Base-by-base conservation (phyloP, 2,329 filamentous ascomycete genomes). In the Diaporthe sp. region DNA sequence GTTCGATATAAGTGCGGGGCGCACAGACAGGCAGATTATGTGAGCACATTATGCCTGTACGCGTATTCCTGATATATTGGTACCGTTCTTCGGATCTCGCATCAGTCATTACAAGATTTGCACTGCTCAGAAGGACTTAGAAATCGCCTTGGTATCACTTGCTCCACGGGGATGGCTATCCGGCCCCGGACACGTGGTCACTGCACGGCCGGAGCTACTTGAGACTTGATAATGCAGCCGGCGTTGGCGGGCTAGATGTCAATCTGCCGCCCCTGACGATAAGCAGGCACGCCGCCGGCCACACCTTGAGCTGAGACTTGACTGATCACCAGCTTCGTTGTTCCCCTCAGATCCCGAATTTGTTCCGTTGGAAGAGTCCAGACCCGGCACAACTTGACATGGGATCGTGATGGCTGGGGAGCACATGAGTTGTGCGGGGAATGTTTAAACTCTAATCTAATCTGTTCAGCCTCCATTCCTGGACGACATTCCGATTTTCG, bases 401-500 rank as follows among this genome's bases (percentile, higher is more conserved):
- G 32, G 12, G 22, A 66, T 68, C 47, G n/a, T 32, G 47, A 68
- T 53, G 63, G 44, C 8, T 25, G n/a, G 22, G 22, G 44, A 50
- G 39, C 59, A 42, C 58, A 63, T 3, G n/a, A 17, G 63, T 4
- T 37, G 32, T 53, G 63, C 63, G 47, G 63, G 63, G 47, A 39
- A 68, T 17, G 22, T 8, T 27, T 37, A 37, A 35, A 19, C 61
- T 66, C 30, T 44, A 37, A 51, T 51, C 42, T 50, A 32, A 35
- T 66, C 42, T 50, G 30, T 32, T 35, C 42, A 65, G 61, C 42
- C 61, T n/a, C 22, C 37, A 13, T 27, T 42, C 15, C 12, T 9
- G 58, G 9, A 27, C 9, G 27, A 30, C 27, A 19, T 30, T 68
- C 63, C 47, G 63, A 68, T 68, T 68, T 68, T 68, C 47, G 63